phyloP scores from a whole-genome alignment of 495 filamentous ascomycete species.

The Neurospora intermedia region DNA sequence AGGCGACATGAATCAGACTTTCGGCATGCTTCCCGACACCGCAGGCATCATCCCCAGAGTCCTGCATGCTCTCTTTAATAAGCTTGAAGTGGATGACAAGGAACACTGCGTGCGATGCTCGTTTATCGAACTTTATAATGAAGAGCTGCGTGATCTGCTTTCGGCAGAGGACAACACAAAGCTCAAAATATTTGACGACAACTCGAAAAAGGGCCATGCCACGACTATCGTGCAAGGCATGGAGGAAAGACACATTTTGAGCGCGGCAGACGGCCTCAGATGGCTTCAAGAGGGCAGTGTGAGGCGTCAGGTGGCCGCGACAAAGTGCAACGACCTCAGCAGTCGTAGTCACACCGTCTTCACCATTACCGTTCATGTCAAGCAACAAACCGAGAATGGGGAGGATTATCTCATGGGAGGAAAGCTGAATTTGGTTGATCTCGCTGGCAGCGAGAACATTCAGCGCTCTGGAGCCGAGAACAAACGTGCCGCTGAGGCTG shows the following conservation, averaged over 20 bases:
- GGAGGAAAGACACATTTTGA: constrained; percentile 90
- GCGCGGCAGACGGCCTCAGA: constrained; percentile 71
- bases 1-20: constrained; percentile 81
- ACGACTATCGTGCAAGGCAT: constrained; percentile 89
- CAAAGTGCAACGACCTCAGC: constrained; percentile 96
- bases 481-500: constrained; percentile 90
- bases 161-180: constrained; percentile 70
- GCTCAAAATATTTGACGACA: constrained; percentile 92
- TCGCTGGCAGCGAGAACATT: constrained; percentile 96
- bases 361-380: constrained; percentile 82
- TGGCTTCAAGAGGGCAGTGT: constrained; percentile 83
- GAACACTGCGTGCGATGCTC: constrained; percentile 95
- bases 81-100: constrained; percentile 62
- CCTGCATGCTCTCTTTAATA: constrained; percentile 73
- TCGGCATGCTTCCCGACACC: constrained; percentile 75
- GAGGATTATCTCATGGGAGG: constrained; percentile 90
- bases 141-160: constrained; percentile 85
- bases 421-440: constrained; percentile 91
- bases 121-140: constrained; percentile 97
- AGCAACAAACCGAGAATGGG: constrained; percentile 61
- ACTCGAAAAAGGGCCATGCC: constrained; percentile 64
- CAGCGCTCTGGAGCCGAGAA: constrained; percentile 94
- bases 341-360: constrained; percentile 95
- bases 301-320: constrained; percentile 91
- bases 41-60: constrained; percentile 92